Evolutionary conservation across 2,329 filamentous ascomycete genomes (phyloP).

Genomic region (Colletotrichum australisinense): DNA sequence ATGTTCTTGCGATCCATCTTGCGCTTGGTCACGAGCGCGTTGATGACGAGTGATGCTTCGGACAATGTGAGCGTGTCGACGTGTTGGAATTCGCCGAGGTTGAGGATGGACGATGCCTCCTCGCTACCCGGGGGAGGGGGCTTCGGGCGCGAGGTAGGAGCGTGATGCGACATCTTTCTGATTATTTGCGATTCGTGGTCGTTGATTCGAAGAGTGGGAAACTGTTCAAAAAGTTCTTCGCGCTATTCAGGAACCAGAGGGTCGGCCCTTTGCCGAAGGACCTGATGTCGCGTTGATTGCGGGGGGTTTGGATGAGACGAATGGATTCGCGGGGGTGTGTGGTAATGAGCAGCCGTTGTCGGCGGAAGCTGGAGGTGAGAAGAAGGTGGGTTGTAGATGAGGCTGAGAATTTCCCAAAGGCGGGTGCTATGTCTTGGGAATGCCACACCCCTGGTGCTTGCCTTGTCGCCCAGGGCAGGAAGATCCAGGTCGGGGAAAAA

Average conservation of each 20-base stretch:
- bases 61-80: constrained; percentile 93
- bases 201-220: not conserved
- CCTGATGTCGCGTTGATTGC: not conserved
- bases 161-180: constrained; percentile 32
- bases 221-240: not conserved
- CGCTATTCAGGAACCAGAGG: not conserved
- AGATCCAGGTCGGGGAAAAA: not conserved
- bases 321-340: not conserved
- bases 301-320: not conserved
- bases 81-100: constrained; percentile 92
- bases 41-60: constrained; percentile 91
- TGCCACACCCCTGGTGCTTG: not conserved
- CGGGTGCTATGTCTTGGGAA: constrained; percentile 7
- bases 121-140: constrained; percentile 82
- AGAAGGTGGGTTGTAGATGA: constrained; percentile 13
- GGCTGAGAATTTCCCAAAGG: constrained; percentile 18
- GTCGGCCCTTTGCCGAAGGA: not conserved
- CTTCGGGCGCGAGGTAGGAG: constrained; percentile 71
- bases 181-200: not conserved
- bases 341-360: not conserved
- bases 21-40: constrained; percentile 85
- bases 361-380: not conserved
- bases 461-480: not conserved
- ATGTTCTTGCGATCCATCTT: constrained; percentile 83
- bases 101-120: constrained; percentile 83